Evolutionary conservation across 2,329 filamentous ascomycete species (phyloP).

Genomic region (Nothophaeocryptopus gaeumannii): DNA sequence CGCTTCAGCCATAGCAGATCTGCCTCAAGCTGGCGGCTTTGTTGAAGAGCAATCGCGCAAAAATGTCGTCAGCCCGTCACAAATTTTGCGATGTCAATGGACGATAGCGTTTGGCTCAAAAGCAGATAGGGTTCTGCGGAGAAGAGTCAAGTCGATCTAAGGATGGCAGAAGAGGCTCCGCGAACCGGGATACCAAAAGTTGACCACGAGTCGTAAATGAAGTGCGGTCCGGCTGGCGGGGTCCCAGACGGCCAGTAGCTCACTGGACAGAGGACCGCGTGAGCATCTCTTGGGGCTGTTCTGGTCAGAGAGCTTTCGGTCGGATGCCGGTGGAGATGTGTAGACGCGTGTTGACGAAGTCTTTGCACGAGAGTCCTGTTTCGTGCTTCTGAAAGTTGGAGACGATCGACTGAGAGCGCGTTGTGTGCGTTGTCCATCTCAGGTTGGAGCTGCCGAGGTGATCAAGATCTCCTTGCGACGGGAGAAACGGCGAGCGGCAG

Average conservation of each 20-base stretch:
- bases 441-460: neutral
- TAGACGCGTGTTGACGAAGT: neutral
- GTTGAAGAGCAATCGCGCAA: neutral
- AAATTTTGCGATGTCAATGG: neutral
- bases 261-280: no score
- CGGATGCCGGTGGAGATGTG: no score
- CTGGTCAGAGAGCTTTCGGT: neutral
- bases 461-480: neutral
- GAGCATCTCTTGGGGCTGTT: neutral
- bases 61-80: neutral
- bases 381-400: neutral
- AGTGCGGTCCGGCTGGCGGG: neutral
- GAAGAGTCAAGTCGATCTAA: neutral
- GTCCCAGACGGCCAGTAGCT: neutral
- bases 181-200: neutral
- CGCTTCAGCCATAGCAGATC: neutral
- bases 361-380: neutral
- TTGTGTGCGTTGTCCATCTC: no score
- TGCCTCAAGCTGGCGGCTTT: neutral
- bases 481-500: neutral
- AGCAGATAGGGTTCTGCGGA: conserved; percentile 1
- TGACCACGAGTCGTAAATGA: neutral
- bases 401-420: neutral
- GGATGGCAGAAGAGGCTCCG: neutral
- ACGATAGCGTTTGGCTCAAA: neutral